A percentile compares a stretch with the other conserved stretches of the same genome.
These are phyloP conservation scores for Eimeria praecox DNA, from an alignment of 169 alveolate species.

Conservation along the genomic window DNA sequence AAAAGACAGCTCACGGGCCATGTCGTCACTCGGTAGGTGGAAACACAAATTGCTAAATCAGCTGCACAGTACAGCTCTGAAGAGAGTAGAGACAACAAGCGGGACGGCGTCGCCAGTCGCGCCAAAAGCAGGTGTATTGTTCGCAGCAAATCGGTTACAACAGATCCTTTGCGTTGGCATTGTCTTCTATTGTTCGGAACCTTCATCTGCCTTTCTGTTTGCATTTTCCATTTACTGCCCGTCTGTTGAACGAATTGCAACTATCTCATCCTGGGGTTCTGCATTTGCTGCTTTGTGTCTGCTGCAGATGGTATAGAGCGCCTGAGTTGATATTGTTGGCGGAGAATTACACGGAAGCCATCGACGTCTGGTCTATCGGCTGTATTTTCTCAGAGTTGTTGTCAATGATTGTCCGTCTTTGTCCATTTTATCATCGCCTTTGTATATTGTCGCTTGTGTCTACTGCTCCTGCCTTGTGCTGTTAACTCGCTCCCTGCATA, in stretches of 20 bases:
- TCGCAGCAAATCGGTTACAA: neutral
- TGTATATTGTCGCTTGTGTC: neutral
- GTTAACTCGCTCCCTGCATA: neutral
- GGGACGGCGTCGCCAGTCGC: neutral
- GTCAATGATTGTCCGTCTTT: constrained; percentile 88
- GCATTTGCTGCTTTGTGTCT: neutral
- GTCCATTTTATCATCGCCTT: neutral
- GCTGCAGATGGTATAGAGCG: constrained; percentile 98
- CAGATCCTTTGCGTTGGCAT: neutral
- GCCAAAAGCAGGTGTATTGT: neutral
- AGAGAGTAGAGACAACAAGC: neutral
- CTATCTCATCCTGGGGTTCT: neutral
- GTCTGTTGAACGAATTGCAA: neutral
- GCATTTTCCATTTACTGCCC: neutral
- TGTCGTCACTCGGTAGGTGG: constrained; percentile 93
- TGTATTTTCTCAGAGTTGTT: constrained; percentile 98
- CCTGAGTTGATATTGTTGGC: constrained; percentile 99
- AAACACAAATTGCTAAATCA: neutral
- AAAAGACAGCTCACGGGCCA: constrained; percentile 98
- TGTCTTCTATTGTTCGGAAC: neutral
- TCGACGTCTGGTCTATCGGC: constrained; percentile 99
- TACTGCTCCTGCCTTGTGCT: neutral
- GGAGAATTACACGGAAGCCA: constrained; percentile 98
- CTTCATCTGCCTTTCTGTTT: neutral
- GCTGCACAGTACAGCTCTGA: neutral